These are phyloP conservation scores for Sonneratia caseolaris DNA, from an alignment of 345 rosid species.

Conservation along the genomic window DNA sequence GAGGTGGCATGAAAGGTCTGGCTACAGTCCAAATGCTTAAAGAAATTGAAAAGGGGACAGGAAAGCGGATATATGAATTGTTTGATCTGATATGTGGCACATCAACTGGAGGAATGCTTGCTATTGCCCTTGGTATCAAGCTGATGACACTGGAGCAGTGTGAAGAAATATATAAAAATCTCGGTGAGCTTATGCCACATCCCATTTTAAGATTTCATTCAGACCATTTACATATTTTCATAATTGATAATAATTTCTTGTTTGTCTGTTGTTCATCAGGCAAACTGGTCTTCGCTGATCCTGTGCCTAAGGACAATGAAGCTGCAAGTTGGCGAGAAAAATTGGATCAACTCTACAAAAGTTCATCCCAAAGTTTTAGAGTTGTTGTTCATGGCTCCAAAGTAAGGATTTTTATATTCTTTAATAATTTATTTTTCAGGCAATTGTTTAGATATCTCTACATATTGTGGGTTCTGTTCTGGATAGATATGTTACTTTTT, in stretches of 20 bases:
- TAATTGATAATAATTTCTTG: background rate
- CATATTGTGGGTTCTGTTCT: background rate
- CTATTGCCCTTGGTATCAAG: constrained; percentile 91
- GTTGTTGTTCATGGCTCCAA: constrained; percentile 99
- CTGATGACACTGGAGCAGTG: constrained; percentile 78
- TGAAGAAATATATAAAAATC: constrained; percentile 96
- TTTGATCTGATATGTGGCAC: constrained; percentile 98
- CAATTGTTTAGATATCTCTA: background rate
- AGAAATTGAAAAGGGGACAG: constrained; percentile 94
- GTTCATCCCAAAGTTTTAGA: constrained; percentile 97
- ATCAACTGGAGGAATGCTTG: constrained; percentile 99
- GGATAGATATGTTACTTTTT: background rate
- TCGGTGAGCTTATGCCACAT: constrained; percentile 37
- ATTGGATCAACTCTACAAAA: constrained; percentile 91
- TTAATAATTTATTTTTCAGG: background rate
- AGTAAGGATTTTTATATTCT: constrained; percentile 33
- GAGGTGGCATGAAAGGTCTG: constrained; percentile 99
- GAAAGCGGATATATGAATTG: constrained; percentile 90
- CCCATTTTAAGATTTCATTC: background rate
- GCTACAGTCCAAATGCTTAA: constrained; percentile 96
- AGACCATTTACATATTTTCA: background rate
- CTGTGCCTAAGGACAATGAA: constrained; percentile 91
- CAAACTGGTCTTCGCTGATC: constrained; percentile 95
- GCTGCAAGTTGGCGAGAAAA: constrained; percentile 99
- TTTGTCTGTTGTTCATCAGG: constrained; percentile 30